Conservation (phyloP, 2,329 filamentous ascomycete genomes). For the Aspergillus sp. region DNA sequence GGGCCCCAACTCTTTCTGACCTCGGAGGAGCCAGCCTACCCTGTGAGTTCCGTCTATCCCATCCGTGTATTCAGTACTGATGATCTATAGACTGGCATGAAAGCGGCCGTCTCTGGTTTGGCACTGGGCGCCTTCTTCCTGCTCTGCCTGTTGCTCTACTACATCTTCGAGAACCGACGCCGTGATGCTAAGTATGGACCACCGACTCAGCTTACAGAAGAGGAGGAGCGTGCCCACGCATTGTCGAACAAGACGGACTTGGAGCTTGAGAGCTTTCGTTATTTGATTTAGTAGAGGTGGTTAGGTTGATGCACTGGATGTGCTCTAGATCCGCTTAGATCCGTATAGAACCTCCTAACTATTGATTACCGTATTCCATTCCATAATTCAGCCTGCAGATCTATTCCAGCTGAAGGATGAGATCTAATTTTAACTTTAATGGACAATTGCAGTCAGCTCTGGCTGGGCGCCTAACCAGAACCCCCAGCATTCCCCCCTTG, state of each 20-base stretch:
- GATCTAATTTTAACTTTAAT: too few species aligned
- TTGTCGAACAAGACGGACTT: neutral
- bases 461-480: too few species aligned
- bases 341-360: too few species aligned
- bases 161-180: slow-evolving; percentile 31
- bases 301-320: neutral
- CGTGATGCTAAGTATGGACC: slow-evolving; percentile 28
- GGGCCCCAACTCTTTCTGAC: slow-evolving; percentile 35
- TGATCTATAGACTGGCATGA: slow-evolving; percentile 32
- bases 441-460: too few species aligned
- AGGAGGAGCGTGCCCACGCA: neutral
- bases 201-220: neutral
- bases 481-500: too few species aligned
- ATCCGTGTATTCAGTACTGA: neutral
- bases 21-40: slow-evolving; percentile 32
- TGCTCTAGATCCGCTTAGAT: too few species aligned
- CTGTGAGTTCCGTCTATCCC: slow-evolving; percentile 18
- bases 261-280: neutral
- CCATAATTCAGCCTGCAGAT: too few species aligned
- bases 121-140: slow-evolving; percentile 31
- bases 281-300: neutral
- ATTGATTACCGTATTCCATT: too few species aligned
- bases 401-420: too few species aligned
- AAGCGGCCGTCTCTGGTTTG: slow-evolving; percentile 30
- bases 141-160: slow-evolving; percentile 28